These are phyloP conservation scores for Saposhnikovia divaricata DNA, from an alignment of 129 eudicot genomes.

Conservation along the genomic window DNA sequence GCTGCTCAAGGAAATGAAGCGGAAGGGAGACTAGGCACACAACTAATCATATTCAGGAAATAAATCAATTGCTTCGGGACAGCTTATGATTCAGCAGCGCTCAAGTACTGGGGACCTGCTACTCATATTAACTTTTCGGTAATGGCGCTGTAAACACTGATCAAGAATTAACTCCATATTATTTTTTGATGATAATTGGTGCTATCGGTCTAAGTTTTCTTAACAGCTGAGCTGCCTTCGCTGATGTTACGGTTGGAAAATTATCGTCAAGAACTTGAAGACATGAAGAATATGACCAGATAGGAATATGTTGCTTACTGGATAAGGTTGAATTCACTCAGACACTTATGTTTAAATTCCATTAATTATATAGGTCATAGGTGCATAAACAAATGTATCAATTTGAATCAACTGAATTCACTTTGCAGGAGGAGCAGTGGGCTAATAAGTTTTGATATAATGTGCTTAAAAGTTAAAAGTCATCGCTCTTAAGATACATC, in stretches of 20 bases:
- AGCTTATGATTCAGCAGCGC: conserved; percentile 86
- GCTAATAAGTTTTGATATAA: too few relatives aligned
- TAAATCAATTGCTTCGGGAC: too few relatives aligned
- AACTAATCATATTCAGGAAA: too few relatives aligned
- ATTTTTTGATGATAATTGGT: not conserved
- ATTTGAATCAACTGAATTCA: not conserved
- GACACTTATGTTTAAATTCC: not conserved
- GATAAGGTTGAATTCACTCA: conserved; percentile 36
- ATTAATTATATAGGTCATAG: not conserved
- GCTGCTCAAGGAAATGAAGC: too few relatives aligned
- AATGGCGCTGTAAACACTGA: not conserved
- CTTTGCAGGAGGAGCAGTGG: conserved; percentile 79
- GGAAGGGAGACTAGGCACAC: too few relatives aligned
- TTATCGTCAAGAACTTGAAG: conserved; percentile 70
- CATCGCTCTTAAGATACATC: too few relatives aligned
- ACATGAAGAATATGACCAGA: conserved; percentile 86
- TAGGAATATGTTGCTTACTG: conserved; percentile 93
- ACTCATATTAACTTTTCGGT: conserved; percentile 88
- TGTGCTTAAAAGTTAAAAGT: too few relatives aligned
- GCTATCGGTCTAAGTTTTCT: not conserved
- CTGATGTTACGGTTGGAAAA: conserved; percentile 52
- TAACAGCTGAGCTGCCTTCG: not conserved
- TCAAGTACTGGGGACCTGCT: conserved; percentile 92
- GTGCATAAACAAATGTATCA: not conserved
- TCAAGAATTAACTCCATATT: not conserved